Percentiles rank a stretch among this genome's conserved stretches.
phyloP scores from a whole-genome alignment of 1,139 yeast genomes.

The Debaryomycetaceae sp. region DNA sequence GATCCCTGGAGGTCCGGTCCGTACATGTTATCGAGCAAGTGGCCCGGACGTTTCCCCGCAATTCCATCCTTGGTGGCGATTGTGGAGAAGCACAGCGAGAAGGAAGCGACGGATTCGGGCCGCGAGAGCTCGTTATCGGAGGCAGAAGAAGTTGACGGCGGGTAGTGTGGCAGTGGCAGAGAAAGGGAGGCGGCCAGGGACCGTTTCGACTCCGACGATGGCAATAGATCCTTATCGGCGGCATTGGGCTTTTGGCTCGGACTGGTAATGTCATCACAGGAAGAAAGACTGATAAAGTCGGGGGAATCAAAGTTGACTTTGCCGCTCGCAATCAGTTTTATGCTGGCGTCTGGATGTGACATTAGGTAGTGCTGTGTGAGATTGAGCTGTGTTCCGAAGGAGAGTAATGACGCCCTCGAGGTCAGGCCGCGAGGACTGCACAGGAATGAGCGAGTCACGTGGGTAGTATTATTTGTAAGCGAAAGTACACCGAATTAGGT shows the following conservation, averaged over 20 bases:
- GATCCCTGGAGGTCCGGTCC: too few species aligned
- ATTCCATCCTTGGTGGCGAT: conserved; percentile 67
- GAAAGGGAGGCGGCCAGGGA: not conserved
- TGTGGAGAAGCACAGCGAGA: conserved; percentile 55
- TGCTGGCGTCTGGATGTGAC: conserved; percentile 37
- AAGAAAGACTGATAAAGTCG: conserved; percentile 8
- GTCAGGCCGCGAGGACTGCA: too few species aligned
- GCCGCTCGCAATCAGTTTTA: conserved; percentile 30
- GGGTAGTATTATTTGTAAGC: too few species aligned
- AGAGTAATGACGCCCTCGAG: not conserved
- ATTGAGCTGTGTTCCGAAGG: not conserved
- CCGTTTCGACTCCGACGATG: too few species aligned
- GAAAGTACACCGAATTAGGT: too few species aligned
- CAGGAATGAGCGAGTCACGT: too few species aligned
- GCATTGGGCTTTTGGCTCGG: not conserved
- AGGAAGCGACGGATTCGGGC: conserved; percentile 51
- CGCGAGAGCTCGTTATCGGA: conserved; percentile 20
- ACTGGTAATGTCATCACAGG: not conserved
- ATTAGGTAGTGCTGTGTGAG: too few species aligned
- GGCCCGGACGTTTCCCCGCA: conserved; percentile 49
- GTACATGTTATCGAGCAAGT: conserved; percentile 1
- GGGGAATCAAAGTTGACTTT: conserved; percentile 18
- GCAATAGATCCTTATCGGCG: not conserved
- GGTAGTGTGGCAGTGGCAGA: not conserved
- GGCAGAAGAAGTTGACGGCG: not conserved